phyloP scores from a whole-genome alignment of 2,329 filamentous ascomycete species.

The Fusarium tricinctum region DNA sequence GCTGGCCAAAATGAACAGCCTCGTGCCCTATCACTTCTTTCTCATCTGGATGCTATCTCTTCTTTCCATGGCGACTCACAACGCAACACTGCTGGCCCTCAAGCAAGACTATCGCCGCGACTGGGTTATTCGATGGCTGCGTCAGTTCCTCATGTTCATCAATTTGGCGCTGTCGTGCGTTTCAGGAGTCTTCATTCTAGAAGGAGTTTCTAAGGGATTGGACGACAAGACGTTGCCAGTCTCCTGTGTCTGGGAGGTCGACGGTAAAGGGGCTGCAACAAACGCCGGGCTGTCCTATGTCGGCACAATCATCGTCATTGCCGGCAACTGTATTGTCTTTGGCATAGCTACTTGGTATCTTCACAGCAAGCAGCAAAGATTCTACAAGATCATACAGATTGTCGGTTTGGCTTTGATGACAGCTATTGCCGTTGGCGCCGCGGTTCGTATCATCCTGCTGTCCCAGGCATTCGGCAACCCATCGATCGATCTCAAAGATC shows the following conservation, averaged over 20 bases:
- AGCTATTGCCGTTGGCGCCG: slow-evolving; percentile 70
- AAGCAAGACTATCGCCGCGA: slow-evolving; percentile 76
- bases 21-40: slow-evolving; percentile 79
- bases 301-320: slow-evolving; percentile 73
- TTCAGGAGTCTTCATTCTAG: slow-evolving; percentile 69
- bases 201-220: slow-evolving; percentile 66
- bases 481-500: slow-evolving; percentile 47
- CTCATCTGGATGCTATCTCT: slow-evolving; percentile 77
- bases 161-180: slow-evolving; percentile 72
- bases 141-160: slow-evolving; percentile 75
- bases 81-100: slow-evolving; percentile 73
- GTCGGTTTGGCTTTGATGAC: slow-evolving; percentile 68
- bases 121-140: slow-evolving; percentile 75
- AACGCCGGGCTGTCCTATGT: slow-evolving; percentile 65
- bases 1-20: slow-evolving; percentile 68
- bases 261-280: slow-evolving; percentile 53
- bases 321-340: slow-evolving; percentile 71
- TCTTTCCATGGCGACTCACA: slow-evolving; percentile 75
- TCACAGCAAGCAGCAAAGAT: slow-evolving; percentile 67
- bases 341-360: slow-evolving; percentile 74
- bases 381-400: slow-evolving; percentile 68
- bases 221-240: slow-evolving; percentile 69
- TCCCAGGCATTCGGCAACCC: slow-evolving; percentile 69
- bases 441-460: slow-evolving; percentile 68
- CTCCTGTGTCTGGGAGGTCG: slow-evolving; percentile 70